phyloP scores from a whole-genome alignment of 1,284 basidiomycete species.

The Hortiboletus rubellus region DNA sequence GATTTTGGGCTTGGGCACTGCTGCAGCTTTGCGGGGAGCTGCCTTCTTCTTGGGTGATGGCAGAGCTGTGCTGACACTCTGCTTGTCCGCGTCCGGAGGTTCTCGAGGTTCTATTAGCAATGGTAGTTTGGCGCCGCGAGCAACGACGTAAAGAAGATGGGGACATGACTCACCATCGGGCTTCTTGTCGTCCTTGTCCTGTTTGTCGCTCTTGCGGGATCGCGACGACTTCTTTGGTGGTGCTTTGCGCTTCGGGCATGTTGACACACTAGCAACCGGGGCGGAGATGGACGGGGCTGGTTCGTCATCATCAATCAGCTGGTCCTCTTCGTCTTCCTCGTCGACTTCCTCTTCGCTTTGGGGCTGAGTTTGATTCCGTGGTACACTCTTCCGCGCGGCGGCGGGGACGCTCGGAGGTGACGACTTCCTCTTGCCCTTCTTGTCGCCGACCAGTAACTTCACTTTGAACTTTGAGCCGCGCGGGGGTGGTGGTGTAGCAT shows the following conservation, averaged over 20 bases:
- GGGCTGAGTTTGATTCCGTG: constrained; percentile 22
- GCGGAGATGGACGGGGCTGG: constrained; percentile 31
- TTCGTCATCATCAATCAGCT: constrained; percentile 69
- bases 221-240: constrained; percentile 48
- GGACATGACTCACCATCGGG: constrained; percentile 27
- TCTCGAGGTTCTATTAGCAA: constrained; percentile 36
- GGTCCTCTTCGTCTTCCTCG: constrained; percentile 73
- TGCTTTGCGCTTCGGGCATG: constrained; percentile 47
- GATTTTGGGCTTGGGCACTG: constrained; percentile 37
- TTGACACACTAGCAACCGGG: constrained; percentile 29
- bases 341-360: constrained; percentile 46
- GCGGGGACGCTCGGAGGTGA: constrained; percentile 34
- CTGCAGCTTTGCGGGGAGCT: constrained; percentile 38
- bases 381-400: constrained; percentile 24
- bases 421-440: constrained; percentile 36
- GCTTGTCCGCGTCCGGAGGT: constrained; percentile 29
- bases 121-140: constrained; percentile 1
- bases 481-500: constrained; percentile 62
- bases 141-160: constrained; percentile 21
- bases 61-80: constrained; percentile 15
- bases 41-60: constrained; percentile 41
- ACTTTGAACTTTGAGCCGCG: constrained; percentile 48
- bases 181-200: constrained; percentile 39
- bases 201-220: constrained; percentile 46
- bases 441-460: constrained; percentile 52